A percentile compares a stretch with the other conserved stretches of the same genome.
Evolutionary conservation across 192 early-diverging fungal species (phyloP).

Genomic region (Dimargaris xerosporica): DNA sequence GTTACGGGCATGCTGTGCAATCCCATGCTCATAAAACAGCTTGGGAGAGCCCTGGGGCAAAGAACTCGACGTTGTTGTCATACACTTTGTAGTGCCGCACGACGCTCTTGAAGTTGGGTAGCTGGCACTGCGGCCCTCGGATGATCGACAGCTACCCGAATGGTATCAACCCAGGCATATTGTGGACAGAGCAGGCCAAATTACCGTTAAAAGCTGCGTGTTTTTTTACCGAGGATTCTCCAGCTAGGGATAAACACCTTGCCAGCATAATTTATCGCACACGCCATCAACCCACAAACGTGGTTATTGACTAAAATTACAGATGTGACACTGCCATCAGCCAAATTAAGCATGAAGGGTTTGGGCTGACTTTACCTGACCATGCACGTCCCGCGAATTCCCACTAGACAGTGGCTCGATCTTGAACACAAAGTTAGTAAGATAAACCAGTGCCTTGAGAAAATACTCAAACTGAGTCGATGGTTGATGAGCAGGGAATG

Average conservation of each 20-base stretch:
- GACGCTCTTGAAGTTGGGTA: neutral
- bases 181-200: neutral
- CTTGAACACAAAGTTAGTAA: neutral
- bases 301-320: neutral
- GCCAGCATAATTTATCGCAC: neutral
- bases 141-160: neutral
- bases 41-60: slow-evolving; percentile 3
- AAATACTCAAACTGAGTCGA: slow-evolving; percentile 1
- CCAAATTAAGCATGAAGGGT: neutral
- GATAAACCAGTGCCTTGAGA: neutral
- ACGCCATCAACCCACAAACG: neutral
- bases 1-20: too few species aligned
- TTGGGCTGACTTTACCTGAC: slow-evolving; percentile 2
- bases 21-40: neutral
- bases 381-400: slow-evolving; percentile 7
- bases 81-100: slow-evolving; percentile 7
- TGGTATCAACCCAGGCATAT: neutral
- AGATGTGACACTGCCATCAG: neutral
- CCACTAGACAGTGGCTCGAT: slow-evolving; percentile 5
- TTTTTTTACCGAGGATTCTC: neutral
- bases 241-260: neutral
- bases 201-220: too few species aligned
- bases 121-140: slow-evolving; percentile 7
- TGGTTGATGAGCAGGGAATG: neutral
- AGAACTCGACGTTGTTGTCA: slow-evolving; percentile 12